Percentiles rank a stretch among this genome's conserved stretches.
phyloP scores from a whole-genome alignment of 768 basidiomycete genomes.

The Ramaria sp. region DNA sequence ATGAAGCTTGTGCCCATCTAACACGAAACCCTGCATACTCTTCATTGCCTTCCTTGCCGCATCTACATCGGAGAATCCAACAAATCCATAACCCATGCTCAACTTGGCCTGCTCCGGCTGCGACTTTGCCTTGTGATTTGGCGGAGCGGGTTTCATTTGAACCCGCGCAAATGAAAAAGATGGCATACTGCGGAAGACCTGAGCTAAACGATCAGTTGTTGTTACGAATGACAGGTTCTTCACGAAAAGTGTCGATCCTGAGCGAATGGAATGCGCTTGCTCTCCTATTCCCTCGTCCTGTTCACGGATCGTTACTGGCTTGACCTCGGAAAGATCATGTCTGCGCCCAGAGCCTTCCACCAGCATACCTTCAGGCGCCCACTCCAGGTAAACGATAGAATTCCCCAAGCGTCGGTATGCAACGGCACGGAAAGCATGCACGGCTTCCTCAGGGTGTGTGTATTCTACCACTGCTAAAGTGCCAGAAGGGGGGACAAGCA shows the following conservation, averaged over 20 bases:
- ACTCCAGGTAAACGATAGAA: slow-evolving; percentile 86
- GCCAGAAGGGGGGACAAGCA: slow-evolving; percentile 85
- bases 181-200: slow-evolving; percentile 64
- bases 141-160: slow-evolving; percentile 85
- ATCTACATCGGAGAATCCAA: slow-evolving; percentile 74
- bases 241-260: slow-evolving; percentile 80
- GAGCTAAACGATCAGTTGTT: slow-evolving; percentile 56
- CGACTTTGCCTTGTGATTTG: slow-evolving; percentile 33
- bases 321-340: slow-evolving; percentile 8
- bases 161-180: slow-evolving; percentile 81
- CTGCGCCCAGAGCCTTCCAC: slow-evolving; percentile 24
- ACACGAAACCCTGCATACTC: slow-evolving; percentile 67
- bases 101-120: slow-evolving; percentile 35
- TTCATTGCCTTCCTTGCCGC: slow-evolving; percentile 65
- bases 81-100: slow-evolving; percentile 95
- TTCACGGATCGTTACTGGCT: slow-evolving; percentile 35
- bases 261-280: slow-evolving; percentile 30
- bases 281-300: slow-evolving; percentile 20
- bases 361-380: slow-evolving; percentile 83
- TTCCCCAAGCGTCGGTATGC: slow-evolving; percentile 85
- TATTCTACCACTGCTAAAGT: slow-evolving; percentile 91
- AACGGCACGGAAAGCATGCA: slow-evolving; percentile 67
- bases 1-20: slow-evolving; percentile 79
- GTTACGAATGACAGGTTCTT: slow-evolving; percentile 97
- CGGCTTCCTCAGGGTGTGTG: slow-evolving; percentile 56